phyloP scores from a whole-genome alignment of 768 basidiomycete species.

The Termitomyces titanicus region DNA sequence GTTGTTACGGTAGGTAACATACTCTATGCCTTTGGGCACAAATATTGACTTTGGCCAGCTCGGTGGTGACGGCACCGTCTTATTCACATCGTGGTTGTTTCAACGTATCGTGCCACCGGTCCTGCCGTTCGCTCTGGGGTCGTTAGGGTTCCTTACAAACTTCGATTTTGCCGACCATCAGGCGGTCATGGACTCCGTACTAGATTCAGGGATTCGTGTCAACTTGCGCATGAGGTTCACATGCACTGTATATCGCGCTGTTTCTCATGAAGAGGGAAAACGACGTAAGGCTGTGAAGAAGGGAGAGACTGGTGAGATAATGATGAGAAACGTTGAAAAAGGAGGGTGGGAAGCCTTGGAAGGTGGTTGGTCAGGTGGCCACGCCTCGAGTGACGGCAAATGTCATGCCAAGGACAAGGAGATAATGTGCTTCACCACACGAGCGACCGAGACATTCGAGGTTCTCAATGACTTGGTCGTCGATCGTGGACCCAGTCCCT shows the following conservation, averaged over 20 bases:
- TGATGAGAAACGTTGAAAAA: constrained; percentile 90
- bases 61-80: constrained; percentile 96
- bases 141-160: constrained; percentile 95
- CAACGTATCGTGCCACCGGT: constrained; percentile 99
- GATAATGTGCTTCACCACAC: constrained; percentile 96
- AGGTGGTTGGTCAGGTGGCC: constrained; percentile 56
- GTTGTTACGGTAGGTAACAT: constrained; percentile 80
- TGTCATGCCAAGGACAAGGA: constrained; percentile 79
- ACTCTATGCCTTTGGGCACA: neutral
- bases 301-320: constrained; percentile 91
- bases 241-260: constrained; percentile 94
- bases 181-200: constrained; percentile 78
- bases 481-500: constrained; percentile 96
- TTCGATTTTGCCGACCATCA: constrained; percentile 90
- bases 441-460: constrained; percentile 95
- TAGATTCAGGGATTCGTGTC: constrained; percentile 93
- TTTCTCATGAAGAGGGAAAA: constrained; percentile 67
- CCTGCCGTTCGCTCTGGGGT: constrained; percentile 94
- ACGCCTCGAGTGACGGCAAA: constrained; percentile 38
- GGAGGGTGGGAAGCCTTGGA: constrained; percentile 97
- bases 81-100: constrained; percentile 99
- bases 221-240: constrained; percentile 99
- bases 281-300: constrained; percentile 85
- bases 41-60: constrained; percentile 49
- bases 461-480: constrained; percentile 96